Conservation (phyloP, 805 yeast genomes). For the Starmera amethionina region DNA sequence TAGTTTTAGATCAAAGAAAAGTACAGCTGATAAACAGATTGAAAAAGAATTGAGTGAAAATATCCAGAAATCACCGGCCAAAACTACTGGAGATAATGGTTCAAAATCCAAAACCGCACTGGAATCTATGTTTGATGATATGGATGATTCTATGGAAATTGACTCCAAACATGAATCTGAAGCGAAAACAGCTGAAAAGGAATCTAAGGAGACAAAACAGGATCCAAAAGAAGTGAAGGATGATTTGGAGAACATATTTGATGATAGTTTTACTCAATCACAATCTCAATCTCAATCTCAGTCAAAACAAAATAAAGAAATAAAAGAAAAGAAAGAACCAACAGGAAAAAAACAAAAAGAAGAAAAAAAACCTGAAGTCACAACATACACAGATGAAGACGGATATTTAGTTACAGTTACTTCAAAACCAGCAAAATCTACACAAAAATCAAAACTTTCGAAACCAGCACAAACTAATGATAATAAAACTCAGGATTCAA, state of each 20-base stretch:
- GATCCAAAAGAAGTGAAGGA: not conserved
- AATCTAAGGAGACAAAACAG: not conserved
- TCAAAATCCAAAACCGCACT: constrained; percentile 15
- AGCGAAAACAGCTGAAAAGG: constrained; percentile 1
- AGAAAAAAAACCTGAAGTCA: constrained; percentile 7
- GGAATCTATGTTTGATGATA: constrained; percentile 27
- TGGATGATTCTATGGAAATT: constrained; percentile 7
- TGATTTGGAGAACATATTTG: constrained; percentile 13
- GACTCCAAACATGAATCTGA: not conserved
- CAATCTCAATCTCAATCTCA: constrained; percentile 3
- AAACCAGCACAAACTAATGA: not conserved
- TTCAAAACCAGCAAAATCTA: constrained; percentile 11
- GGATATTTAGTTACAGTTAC: constrained; percentile 35
- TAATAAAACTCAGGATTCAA: constrained; percentile 8
- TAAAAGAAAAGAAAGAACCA: not conserved
- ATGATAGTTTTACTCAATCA: constrained; percentile 10
- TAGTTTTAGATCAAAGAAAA: constrained; percentile 2
- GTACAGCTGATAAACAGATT: constrained; percentile 1
- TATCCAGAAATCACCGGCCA: constrained; percentile 1
- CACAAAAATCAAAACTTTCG: constrained; percentile 7
- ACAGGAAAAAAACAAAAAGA: not conserved
- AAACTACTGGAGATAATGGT: constrained; percentile 6
- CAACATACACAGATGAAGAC: constrained; percentile 35
- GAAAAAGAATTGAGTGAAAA: constrained; percentile 6
- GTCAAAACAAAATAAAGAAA: not conserved